phyloP scores from a whole-genome alignment of 2,329 filamentous ascomycete species.

The Trichoderma arundinaceum region DNA sequence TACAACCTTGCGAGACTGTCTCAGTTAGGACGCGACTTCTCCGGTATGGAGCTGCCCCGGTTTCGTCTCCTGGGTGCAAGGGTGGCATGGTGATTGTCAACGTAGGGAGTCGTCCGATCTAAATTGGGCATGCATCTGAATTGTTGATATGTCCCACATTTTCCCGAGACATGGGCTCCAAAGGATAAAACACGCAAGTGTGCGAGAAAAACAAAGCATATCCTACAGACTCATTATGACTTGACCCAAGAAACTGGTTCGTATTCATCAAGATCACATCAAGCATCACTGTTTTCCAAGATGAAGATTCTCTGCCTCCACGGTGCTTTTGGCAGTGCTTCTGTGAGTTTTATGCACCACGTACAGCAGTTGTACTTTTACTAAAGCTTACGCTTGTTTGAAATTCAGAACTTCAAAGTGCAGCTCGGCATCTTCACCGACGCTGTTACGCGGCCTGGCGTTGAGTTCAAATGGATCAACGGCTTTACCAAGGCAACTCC shows the following conservation, averaged over 20 bases:
- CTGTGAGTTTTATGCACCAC: conserved; percentile 46
- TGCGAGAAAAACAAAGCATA: not conserved
- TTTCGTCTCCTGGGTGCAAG: not conserved
- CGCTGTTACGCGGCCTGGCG: conserved; percentile 32
- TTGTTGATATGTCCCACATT: not conserved
- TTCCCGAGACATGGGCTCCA: not conserved
- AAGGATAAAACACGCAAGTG: not conserved
- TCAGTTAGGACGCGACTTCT: not conserved
- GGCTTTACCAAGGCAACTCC: conserved; percentile 57
- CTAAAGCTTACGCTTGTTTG: not conserved
- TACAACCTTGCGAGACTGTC: not conserved
- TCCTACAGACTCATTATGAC: too few species aligned
- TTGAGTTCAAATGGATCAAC: conserved; percentile 56
- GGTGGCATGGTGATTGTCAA: not conserved
- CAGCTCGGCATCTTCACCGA: conserved; percentile 51
- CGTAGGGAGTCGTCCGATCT: not conserved
- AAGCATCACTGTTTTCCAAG: not conserved
- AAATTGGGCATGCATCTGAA: not conserved
- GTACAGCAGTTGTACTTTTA: conserved; percentile 20
- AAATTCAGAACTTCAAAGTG: conserved; percentile 58
- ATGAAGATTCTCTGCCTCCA: conserved; percentile 65
- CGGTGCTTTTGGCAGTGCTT: conserved; percentile 62
- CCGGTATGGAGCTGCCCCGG: not conserved
- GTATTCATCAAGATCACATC: not conserved
- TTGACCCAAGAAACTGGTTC: not conserved